A percentile compares a stretch with the other conserved stretches of the same genome.
Conservation (phyloP, 805 yeast genomes). For the Suhomyces prunicola region DNA sequence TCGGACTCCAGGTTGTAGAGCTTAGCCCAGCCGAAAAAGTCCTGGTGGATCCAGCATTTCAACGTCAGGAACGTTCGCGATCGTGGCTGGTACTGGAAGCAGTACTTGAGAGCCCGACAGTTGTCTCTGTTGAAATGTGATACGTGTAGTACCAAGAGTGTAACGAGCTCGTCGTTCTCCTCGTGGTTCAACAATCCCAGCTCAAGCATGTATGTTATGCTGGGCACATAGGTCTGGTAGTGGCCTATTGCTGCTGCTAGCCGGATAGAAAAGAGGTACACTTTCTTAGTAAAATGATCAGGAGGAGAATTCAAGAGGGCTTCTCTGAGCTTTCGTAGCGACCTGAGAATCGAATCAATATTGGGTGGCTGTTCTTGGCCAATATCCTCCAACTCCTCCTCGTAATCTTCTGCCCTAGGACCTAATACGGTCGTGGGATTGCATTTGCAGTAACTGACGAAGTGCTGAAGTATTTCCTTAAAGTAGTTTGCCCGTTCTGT, state of each 20-base stretch:
- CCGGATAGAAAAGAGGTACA: conserved; percentile 47
- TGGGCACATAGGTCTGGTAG: conserved; percentile 54
- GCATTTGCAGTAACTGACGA: conserved; percentile 28
- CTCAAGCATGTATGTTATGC: conserved; percentile 42
- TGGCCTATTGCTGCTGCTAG: conserved; percentile 45
- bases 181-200: conserved; percentile 17
- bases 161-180: conserved; percentile 40
- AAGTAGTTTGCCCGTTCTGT: conserved; percentile 41
- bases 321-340: conserved; percentile 53
- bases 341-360: conserved; percentile 25
- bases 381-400: background rate
- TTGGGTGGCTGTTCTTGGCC: background rate
- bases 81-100: conserved; percentile 21
- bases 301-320: conserved; percentile 43
- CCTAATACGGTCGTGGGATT: conserved; percentile 12
- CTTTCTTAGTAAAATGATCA: conserved; percentile 40
- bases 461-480: conserved; percentile 30
- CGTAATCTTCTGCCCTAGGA: conserved; percentile 9
- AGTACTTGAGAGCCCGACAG: conserved; percentile 29
- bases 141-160: conserved; percentile 44
- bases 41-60: conserved; percentile 26
- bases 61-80: conserved; percentile 7
- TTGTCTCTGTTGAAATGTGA: conserved; percentile 37
- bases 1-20: conserved; percentile 32
- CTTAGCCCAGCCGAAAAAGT: conserved; percentile 29